These are phyloP conservation scores for Acer saccharum DNA, from an alignment of 345 rosid species.

Conservation along the genomic window DNA sequence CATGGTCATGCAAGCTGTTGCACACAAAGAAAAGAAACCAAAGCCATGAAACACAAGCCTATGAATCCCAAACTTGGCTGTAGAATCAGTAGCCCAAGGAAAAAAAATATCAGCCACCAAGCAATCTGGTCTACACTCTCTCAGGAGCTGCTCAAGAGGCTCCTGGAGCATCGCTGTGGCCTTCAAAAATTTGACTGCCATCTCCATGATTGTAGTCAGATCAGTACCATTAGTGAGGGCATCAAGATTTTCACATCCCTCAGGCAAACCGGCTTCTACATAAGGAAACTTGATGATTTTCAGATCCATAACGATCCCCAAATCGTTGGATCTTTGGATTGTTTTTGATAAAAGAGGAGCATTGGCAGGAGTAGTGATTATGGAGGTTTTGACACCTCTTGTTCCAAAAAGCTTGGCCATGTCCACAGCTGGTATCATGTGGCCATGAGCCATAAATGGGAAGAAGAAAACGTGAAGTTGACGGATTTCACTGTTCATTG, in stretches of 20 bases:
- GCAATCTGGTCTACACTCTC: constrained; percentile 32
- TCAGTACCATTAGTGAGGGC: neutral
- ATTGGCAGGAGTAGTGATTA: constrained; percentile 35
- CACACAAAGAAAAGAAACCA: constrained; percentile 39
- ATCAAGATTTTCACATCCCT: constrained; percentile 24
- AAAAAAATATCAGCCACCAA: constrained; percentile 58
- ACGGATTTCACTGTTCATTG: constrained; percentile 3
- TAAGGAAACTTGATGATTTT: constrained; percentile 23
- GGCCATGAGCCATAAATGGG: constrained; percentile 38
- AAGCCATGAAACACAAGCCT: constrained; percentile 58
- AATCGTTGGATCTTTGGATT: constrained; percentile 8
- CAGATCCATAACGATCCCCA: constrained; percentile 23
- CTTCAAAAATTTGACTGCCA: constrained; percentile 10
- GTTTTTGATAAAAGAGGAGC: constrained; percentile 24
- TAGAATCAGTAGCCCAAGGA: constrained; percentile 54
- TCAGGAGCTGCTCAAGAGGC: constrained; percentile 31
- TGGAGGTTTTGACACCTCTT: constrained; percentile 35
- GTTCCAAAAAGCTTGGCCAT: constrained; percentile 40
- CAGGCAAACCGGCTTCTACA: constrained; percentile 34
- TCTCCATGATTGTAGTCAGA: neutral
- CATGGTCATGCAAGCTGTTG: constrained; percentile 18
- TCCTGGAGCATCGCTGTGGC: constrained; percentile 26
- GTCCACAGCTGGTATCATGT: constrained; percentile 40
- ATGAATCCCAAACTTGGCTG: constrained; percentile 45
- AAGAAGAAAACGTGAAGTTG: constrained; percentile 41